Base-by-base conservation (phyloP, 2,329 filamentous ascomycete genomes). In the Arthrocladium fulminans region DNA sequence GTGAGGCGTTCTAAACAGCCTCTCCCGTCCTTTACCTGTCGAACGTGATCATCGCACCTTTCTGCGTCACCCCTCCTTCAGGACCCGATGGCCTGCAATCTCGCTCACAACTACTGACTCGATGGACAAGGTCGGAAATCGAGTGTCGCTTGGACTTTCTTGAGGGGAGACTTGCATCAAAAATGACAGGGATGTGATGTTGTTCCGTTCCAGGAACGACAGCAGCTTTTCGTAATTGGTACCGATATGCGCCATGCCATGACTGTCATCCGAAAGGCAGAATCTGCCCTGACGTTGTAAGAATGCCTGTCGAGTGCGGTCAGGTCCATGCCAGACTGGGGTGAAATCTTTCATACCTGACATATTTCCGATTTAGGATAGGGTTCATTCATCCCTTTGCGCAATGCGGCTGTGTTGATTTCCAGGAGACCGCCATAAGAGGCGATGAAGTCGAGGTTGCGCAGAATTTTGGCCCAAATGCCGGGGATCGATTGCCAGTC, bases 251-350 rank as follows among this genome's bases (percentile, higher is more conserved):
- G 78, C 84, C 50, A 88, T 77, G 32, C 86, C 86, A 69, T 98
- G 92, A 64, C 88, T 95, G 67, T 98, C 92, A 65, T 98, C 92
- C 5, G 87, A 95, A 58, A 98, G 75, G 46, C 88, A 94, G 66
- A 97, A 94, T 51, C 77, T 79, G 20, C 45, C 45, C 13, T 25
- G 37, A 27, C 44, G 45, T 38, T 46, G 45, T 41, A 49, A 8
- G 23, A 44, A 17, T 29, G 19, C 52, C 15, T 22, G 24, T 12
- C n/a, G 13, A 24, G 35, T 29, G 17, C 9, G 19, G 34, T 24
- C 47, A 48, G 34, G 35, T 23, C 24, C 12, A 42, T n/a, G 34
- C 41, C 19, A 20, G 37, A 17, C 3, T 27, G 24, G 25, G 7
- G 17, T 7, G 12, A 40, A 2, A 8, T 30, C 5, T 9, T 55